These are phyloP conservation scores for Elsinoe ampelina DNA, from an alignment of 2,329 filamentous ascomycete genomes.

Conservation along the genomic window DNA sequence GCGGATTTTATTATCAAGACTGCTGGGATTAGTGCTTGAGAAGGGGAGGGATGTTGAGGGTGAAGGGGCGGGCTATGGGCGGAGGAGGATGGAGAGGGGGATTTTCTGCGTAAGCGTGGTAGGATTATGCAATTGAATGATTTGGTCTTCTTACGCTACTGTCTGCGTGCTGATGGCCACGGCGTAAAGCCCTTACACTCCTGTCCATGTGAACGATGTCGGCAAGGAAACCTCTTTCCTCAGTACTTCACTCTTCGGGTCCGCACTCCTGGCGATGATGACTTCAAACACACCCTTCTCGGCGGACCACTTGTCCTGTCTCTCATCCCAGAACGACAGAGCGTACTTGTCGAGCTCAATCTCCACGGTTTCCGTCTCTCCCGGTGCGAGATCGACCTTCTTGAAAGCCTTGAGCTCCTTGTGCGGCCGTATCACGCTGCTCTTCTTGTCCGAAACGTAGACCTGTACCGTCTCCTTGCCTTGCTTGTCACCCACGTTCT, in stretches of 20 bases:
- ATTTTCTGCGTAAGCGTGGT: neutral
- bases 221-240: neutral
- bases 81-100: neutral
- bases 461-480: slow-evolving; percentile 59
- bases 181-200: neutral
- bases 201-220: neutral
- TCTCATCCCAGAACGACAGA: slow-evolving; percentile 62
- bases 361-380: slow-evolving; percentile 48
- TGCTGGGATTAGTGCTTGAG: neutral
- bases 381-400: slow-evolving; percentile 51
- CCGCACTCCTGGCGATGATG: slow-evolving; percentile 45
- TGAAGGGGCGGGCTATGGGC: neutral
- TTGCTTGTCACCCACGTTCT: slow-evolving; percentile 47
- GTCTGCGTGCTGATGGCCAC: neutral
- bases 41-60: neutral
- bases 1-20: slow-evolving; percentile 10
- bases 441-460: slow-evolving; percentile 56
- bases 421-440: slow-evolving; percentile 53
- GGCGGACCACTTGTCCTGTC: slow-evolving; percentile 53
- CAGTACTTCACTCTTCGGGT: slow-evolving; percentile 37
- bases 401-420: slow-evolving; percentile 64
- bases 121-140: neutral
- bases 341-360: slow-evolving; percentile 56
- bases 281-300: slow-evolving; percentile 59
- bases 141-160: neutral